Evolutionary conservation across 495 filamentous ascomycete genomes (phyloP).

Genomic region (Hypoxylon perforatum): DNA sequence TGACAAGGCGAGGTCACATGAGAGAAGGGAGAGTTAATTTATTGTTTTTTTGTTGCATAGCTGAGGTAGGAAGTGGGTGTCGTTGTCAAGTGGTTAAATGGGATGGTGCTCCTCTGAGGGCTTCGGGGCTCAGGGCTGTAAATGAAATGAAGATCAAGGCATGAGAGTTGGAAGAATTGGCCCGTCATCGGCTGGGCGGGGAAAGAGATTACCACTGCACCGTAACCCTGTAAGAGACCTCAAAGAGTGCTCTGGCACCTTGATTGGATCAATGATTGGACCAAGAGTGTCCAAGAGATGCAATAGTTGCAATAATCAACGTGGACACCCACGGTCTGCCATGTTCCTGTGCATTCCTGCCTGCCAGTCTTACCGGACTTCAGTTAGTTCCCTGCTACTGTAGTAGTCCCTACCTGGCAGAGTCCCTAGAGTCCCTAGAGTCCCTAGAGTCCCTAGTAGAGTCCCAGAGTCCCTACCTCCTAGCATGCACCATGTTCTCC

Average conservation of each 20-base stretch:
- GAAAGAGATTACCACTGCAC: slow-evolving; percentile 37
- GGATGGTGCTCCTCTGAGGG: slow-evolving; percentile 29
- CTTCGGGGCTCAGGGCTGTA: slow-evolving; percentile 42
- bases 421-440: no score
- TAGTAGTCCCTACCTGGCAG: no score
- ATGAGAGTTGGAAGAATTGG: slow-evolving; percentile 39
- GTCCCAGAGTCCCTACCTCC: background rate
- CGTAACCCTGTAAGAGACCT: slow-evolving; percentile 16
- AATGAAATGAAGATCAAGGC: slow-evolving; percentile 39
- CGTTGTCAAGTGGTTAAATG: slow-evolving; percentile 42
- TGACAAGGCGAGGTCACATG: slow-evolving; percentile 35
- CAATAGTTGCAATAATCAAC: slow-evolving; percentile 33
- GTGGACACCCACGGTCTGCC: slow-evolving; percentile 29
- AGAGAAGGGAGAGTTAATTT: slow-evolving; percentile 19
- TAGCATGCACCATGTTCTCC: slow-evolving; percentile 5
- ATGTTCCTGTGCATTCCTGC: background rate
- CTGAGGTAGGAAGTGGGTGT: slow-evolving; percentile 36
- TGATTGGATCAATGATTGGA: slow-evolving; percentile 42
- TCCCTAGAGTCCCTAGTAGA: no score
- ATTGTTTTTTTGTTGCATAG: slow-evolving; percentile 14
- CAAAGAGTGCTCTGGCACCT: background rate
- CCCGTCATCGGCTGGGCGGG: slow-evolving; percentile 36
- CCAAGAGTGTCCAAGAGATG: slow-evolving; percentile 26
- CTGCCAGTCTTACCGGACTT: background rate
- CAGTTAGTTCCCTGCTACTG: background rate